A percentile compares a stretch with the other conserved stretches of the same genome.
Conservation (phyloP, 176 grass and related monocot genomes). For the Microstegium vimineum region DNA sequence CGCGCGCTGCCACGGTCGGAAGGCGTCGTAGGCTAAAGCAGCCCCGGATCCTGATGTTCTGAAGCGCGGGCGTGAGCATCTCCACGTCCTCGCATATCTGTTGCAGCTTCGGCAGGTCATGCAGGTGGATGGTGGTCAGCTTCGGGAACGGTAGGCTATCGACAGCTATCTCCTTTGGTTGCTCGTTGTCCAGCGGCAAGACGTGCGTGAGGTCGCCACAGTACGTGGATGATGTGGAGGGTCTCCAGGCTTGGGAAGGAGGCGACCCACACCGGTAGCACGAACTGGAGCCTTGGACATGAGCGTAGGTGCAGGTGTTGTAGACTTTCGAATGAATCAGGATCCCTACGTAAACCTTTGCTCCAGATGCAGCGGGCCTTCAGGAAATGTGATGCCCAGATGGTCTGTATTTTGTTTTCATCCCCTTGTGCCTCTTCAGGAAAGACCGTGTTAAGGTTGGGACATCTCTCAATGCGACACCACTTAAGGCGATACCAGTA, state of each 20-base stretch:
- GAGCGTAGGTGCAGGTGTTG: background rate
- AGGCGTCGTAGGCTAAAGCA: constrained; percentile 2
- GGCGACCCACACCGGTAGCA: background rate
- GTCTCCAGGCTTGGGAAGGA: background rate
- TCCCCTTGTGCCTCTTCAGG: rapidly evolving
- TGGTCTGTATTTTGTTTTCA: background rate
- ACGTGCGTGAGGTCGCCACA: background rate
- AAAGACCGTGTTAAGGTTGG: background rate
- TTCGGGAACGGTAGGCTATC: background rate
- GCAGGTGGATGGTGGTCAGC: background rate
- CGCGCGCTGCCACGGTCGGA: background rate
- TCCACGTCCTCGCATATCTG: constrained; percentile 17
- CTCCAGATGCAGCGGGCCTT: background rate
- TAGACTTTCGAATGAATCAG: rapidly evolving
- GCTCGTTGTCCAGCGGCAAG: rapidly evolving
- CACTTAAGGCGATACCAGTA: rapidly evolving
- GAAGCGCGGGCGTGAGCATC: background rate
- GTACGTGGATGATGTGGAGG: constrained; percentile 27
- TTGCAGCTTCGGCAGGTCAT: background rate
- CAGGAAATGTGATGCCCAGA: constrained; percentile 6
- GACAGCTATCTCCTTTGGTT: background rate
- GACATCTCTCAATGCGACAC: constrained; percentile 17
- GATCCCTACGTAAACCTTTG: rapidly evolving
- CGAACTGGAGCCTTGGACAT: constrained; percentile 8
- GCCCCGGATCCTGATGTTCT: constrained; percentile 10